phyloP scores from a whole-genome alignment of 371 early-diverging fungal species.

The Zychaea mexicana region DNA sequence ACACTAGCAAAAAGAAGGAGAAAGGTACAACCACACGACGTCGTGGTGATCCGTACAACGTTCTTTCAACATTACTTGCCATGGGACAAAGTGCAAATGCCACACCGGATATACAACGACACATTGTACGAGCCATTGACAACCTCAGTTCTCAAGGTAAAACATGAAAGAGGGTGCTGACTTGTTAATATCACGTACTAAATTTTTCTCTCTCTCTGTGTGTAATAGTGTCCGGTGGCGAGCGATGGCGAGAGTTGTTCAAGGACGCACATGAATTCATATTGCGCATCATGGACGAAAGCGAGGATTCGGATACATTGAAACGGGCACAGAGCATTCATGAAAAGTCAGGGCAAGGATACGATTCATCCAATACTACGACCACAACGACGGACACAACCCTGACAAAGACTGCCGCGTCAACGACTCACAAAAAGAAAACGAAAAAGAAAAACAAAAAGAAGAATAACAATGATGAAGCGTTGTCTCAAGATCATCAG shows the following conservation, averaged over 20 bases:
- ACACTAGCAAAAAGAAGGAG: not conserved
- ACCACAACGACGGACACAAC: not conserved
- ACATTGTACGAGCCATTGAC: constrained; percentile 48
- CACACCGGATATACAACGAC: constrained; percentile 39
- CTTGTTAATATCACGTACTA: not conserved
- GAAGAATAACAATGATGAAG: not conserved
- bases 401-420: not conserved
- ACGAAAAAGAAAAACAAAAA: not conserved
- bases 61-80: constrained; percentile 48
- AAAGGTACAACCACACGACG: not conserved
- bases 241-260: constrained; percentile 13
- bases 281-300: constrained; percentile 14
- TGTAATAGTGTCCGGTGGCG: constrained; percentile 7
- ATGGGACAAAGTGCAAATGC: constrained; percentile 36
- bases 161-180: not conserved
- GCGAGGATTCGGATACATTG: constrained; percentile 28
- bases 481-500: not conserved
- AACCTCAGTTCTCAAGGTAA: constrained; percentile 42
- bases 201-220: too few species aligned
- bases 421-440: not conserved
- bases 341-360: constrained; percentile 4
- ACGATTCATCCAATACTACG: not conserved
- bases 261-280: constrained; percentile 24
- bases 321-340: constrained; percentile 36
- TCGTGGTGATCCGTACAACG: constrained; percentile 43